phyloP scores from a whole-genome alignment of 148 eudicot species.

The Amaranthus hypochondriacus region DNA sequence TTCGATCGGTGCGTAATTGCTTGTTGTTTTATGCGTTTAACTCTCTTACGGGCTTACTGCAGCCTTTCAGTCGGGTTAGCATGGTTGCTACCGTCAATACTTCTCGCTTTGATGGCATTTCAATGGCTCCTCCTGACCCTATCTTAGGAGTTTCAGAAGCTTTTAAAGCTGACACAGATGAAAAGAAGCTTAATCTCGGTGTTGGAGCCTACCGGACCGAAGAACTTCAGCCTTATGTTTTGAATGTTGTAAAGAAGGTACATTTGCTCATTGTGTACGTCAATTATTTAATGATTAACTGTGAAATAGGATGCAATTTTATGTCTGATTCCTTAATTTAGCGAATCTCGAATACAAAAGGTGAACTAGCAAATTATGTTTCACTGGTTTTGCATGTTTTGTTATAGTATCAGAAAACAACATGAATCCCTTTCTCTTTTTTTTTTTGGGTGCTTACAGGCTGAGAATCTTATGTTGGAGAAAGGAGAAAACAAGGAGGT shows the following conservation, averaged over 20 bases:
- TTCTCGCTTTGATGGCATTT: constrained; percentile 74
- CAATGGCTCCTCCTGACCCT: constrained; percentile 99
- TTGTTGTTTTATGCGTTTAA: neutral
- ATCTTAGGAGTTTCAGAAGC: constrained; percentile 98
- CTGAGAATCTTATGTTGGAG: constrained; percentile 86
- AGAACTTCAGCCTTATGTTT: constrained; percentile 95
- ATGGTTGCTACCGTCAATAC: constrained; percentile 67
- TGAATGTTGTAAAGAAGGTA: constrained; percentile 92
- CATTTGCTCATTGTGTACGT: neutral
- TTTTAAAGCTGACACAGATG: constrained; percentile 75
- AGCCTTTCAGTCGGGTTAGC: constrained; percentile 54
- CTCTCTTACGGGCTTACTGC: constrained; percentile 16
- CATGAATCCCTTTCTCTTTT: neutral
- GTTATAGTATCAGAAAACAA: neutral
- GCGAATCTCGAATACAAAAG: no score
- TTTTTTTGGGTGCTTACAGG: constrained; percentile 37
- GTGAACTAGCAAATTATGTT: no score
- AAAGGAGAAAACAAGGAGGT: constrained; percentile 98
- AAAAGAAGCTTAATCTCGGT: constrained; percentile 92
- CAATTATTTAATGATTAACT: neutral
- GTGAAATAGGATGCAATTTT: neutral
- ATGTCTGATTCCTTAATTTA: no score
- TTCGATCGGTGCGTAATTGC: neutral
- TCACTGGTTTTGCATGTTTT: neutral
- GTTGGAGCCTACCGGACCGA: constrained; percentile 99